Base-by-base conservation (phyloP, 805 yeast species). In the Yarrowia divulgata region DNA sequence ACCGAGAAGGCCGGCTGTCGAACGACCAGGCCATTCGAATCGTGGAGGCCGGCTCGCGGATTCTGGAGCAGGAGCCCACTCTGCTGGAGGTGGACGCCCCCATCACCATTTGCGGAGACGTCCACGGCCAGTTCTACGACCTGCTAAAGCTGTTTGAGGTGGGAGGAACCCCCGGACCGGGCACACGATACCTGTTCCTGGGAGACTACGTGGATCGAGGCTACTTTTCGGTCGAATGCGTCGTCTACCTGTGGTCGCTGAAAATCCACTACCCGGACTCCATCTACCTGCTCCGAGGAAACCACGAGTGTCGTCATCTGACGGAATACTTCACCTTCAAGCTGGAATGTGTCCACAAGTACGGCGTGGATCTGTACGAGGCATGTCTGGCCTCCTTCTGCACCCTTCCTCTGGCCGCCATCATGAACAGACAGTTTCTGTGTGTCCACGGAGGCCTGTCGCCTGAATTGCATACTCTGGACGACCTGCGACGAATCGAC, bases 121-220 rank as follows among this genome's bases (percentile, higher is more conserved):
- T 97, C 0, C 99, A 95, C 77, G 99, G 99, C 52, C 99, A 95
- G 79, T 93, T 90, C 77, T 94, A 85, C 75, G 99, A 95, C 77
- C 87, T 95, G 68, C 79, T 94, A 74, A 89, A 93, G 76, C 83
- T 95, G 68, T 94, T 95, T 78, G 78, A 84, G 45, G 83, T 77
- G 50, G 93, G 87, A 75, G 98, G 98, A n/a, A 79, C 82, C 73
- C 96, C 94, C 0, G 76, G 83, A 6, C 81, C 83, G 3, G 78
- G 80, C 3, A 98, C 93, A 77, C 84, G 87, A 6, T 95, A 91
- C 77, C 79, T 95, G 64, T 94, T 95, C 81, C 95, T 95, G 75
- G 99, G 99, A 60, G 99, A 95, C 80, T 94, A 95, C 79, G 99
- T 95, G 6, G 99, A 95, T 78, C 85, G 99, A 75, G 99, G 99